phyloP scores from a whole-genome alignment of 2,329 filamentous ascomycete species.

The Aspergillus flavus region DNA sequence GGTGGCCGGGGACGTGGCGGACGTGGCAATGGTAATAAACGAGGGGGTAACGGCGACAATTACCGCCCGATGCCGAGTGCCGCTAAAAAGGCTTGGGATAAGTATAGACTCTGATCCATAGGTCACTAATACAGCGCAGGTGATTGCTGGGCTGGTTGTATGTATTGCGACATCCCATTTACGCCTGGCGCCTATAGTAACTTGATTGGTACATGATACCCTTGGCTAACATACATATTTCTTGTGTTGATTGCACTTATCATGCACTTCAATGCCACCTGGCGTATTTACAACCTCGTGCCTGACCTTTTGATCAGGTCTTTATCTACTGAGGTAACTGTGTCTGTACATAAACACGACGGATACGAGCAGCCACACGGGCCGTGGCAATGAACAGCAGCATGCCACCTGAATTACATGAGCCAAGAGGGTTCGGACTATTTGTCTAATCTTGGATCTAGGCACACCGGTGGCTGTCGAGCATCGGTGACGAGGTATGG shows the following conservation, averaged over 20 bases:
- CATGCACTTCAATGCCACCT: neutral
- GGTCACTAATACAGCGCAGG: constrained; percentile 1
- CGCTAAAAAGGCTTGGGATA: constrained; percentile 37
- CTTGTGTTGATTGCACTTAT: neutral
- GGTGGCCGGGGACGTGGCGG: constrained; percentile 25
- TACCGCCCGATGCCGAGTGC: constrained; percentile 39
- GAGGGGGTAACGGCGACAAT: constrained; percentile 25
- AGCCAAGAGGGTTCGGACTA: neutral
- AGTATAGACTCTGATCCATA: constrained; percentile 28
- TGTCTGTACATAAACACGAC: constrained; percentile 1
- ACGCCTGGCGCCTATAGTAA: neutral
- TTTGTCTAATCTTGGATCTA: neutral
- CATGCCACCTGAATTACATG: neutral
- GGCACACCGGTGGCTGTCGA: neutral
- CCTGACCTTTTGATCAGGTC: neutral
- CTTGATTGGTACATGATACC: neutral
- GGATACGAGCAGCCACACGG: neutral
- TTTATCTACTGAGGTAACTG: neutral
- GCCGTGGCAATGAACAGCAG: neutral
- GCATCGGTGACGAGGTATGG: neutral
- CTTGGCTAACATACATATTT: neutral
- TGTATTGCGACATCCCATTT: neutral
- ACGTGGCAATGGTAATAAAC: constrained; percentile 22
- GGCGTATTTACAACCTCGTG: neutral
- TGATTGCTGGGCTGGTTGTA: neutral